phyloP scores from a whole-genome alignment of 169 alveolate genomes.

The Theileria orientalis region DNA sequence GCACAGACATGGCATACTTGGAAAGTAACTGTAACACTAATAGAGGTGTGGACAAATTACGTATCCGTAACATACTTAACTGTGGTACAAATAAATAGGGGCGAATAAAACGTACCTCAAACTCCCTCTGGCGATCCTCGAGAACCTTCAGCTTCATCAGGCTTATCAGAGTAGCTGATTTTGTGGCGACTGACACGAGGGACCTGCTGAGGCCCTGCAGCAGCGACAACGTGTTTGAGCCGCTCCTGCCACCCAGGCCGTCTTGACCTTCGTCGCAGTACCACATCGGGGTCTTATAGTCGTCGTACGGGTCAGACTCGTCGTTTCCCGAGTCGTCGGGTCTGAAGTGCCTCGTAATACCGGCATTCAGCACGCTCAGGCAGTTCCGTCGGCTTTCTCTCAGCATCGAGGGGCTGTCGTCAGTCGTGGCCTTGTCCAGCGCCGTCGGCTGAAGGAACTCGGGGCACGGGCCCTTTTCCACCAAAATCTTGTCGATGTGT shows the following conservation, averaged over 20 bases:
- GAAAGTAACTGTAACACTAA: no score
- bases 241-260: background rate
- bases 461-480: background rate
- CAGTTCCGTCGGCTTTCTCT: no score
- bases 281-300: background rate
- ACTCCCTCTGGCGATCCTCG: conserved; percentile 35
- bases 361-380: no score
- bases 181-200: conserved; percentile 29
- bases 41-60: no score
- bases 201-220: conserved; percentile 22
- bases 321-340: background rate
- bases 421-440: background rate
- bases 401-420: no score
- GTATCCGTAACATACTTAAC: no score
- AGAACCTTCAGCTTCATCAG: conserved; percentile 42
- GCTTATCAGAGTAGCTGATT: conserved; percentile 36
- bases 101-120: conserved; percentile 56
- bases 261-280: background rate
- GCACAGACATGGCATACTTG: no score
- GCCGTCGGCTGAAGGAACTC: background rate
- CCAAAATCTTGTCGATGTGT: conserved; percentile 3
- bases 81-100: no score
- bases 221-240: background rate
- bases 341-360: background rate
- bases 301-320: background rate